Conservation (phyloP, 2,329 filamentous ascomycete genomes). For the Purpureocillium lavendulum region DNA sequence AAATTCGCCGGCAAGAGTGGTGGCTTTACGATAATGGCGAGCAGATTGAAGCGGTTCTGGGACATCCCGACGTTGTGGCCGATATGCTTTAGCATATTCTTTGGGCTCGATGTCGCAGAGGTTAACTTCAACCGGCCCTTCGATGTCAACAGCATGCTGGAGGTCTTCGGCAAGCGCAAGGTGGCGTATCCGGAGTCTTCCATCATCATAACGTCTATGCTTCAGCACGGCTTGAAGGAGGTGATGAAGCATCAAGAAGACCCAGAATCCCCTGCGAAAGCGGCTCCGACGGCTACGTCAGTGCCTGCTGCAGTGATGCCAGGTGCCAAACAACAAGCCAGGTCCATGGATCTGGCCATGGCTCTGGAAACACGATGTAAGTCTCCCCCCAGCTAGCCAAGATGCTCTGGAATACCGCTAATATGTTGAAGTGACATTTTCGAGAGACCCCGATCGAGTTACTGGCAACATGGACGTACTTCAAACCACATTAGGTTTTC, state of each 20-base stretch:
- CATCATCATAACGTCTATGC: slow-evolving; percentile 74
- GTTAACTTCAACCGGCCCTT: slow-evolving; percentile 67
- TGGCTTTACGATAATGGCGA: slow-evolving; percentile 79
- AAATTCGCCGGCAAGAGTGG: slow-evolving; percentile 80
- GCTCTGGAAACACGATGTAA: slow-evolving; percentile 48
- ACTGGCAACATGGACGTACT: slow-evolving; percentile 53
- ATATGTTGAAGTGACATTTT: slow-evolving; percentile 13
- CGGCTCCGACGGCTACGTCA: slow-evolving; percentile 6
- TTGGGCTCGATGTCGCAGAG: slow-evolving; percentile 70
- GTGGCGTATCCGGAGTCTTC: slow-evolving; percentile 72
- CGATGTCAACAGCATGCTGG: slow-evolving; percentile 64
- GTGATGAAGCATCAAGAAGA: slow-evolving; percentile 55
- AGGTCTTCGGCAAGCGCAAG: slow-evolving; percentile 61
- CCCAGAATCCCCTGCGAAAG: slow-evolving; percentile 41
- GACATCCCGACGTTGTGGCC: slow-evolving; percentile 77
- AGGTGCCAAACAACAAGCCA: slow-evolving; percentile 32
- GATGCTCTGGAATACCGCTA: slow-evolving; percentile 2
- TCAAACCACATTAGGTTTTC: slow-evolving; percentile 68
- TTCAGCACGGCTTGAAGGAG: slow-evolving; percentile 74
- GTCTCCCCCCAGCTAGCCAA: slow-evolving; percentile 12
- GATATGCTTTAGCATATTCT: slow-evolving; percentile 80
- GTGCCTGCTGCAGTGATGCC: too few species aligned
- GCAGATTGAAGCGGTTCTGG: slow-evolving; percentile 82
- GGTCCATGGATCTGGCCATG: slow-evolving; percentile 59
- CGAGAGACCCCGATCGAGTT: slow-evolving; percentile 38